Conservation (phyloP, 345 rosid species). For the Eucalyptus coolabah region DNA sequence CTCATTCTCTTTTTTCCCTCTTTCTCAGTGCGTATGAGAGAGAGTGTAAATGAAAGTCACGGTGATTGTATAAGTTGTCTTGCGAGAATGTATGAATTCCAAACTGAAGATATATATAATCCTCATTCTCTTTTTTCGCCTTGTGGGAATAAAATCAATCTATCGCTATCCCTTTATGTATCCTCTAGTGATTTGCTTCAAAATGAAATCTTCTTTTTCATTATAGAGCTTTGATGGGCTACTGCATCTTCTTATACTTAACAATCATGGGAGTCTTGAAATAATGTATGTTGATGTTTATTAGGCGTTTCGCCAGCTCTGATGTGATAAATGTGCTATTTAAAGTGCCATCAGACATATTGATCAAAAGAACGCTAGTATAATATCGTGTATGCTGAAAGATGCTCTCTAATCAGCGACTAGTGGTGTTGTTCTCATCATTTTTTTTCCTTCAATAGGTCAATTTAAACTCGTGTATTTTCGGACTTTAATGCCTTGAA, state of each 20-base stretch:
- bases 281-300: neutral
- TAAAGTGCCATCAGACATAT: neutral
- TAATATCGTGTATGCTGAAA: neutral
- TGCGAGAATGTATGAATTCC: neutral
- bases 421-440: neutral
- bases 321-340: neutral
- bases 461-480: fast-evolving
- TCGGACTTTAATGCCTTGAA: neutral
- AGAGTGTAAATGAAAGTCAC: neutral
- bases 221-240: neutral
- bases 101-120: neutral
- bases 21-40: neutral
- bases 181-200: neutral
- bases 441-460: neutral
- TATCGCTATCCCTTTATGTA: neutral
- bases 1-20: neutral
- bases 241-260: neutral
- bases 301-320: neutral
- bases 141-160: neutral
- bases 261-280: neutral
- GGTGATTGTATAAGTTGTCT: neutral
- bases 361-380: neutral
- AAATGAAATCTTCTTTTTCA: neutral
- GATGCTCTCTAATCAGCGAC: neutral
- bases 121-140: neutral